phyloP scores from a whole-genome alignment of 2,329 filamentous ascomycete genomes.

The Dothidotthia symphoricarpi region DNA sequence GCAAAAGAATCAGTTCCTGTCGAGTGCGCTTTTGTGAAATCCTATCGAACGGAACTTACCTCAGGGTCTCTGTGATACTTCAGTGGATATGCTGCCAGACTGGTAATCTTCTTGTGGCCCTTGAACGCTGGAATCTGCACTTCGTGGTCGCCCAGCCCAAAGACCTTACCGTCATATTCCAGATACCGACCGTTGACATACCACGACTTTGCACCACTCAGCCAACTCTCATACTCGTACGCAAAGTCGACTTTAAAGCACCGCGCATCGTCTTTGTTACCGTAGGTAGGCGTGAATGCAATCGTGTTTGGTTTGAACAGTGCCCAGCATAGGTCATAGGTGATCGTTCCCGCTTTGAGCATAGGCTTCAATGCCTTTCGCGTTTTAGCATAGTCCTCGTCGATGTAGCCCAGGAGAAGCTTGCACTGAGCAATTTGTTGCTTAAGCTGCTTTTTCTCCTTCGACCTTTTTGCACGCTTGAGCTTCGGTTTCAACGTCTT shows the following conservation, averaged over 20 bases:
- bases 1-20: slow-evolving; percentile 1
- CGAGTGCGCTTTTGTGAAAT: background rate
- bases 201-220: slow-evolving; percentile 70
- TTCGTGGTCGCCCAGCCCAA: slow-evolving; percentile 70
- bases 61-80: slow-evolving; percentile 74
- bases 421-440: slow-evolving; percentile 66
- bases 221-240: slow-evolving; percentile 66
- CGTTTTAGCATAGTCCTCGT: slow-evolving; percentile 73
- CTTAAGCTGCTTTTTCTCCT: slow-evolving; percentile 57
- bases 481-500: slow-evolving; percentile 62
- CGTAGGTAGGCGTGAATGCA: slow-evolving; percentile 73
- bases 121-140: slow-evolving; percentile 73
- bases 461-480: slow-evolving; percentile 61
- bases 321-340: slow-evolving; percentile 85
- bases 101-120: slow-evolving; percentile 78
- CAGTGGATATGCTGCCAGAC: slow-evolving; percentile 72
- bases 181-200: slow-evolving; percentile 75
- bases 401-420: slow-evolving; percentile 71
- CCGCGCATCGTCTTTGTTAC: slow-evolving; percentile 70
- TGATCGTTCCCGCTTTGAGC: slow-evolving; percentile 78
- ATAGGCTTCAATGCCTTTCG: slow-evolving; percentile 81
- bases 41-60: slow-evolving; percentile 5
- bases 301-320: slow-evolving; percentile 85
- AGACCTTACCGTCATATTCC: slow-evolving; percentile 84
- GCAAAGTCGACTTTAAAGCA: slow-evolving; percentile 80